These are phyloP conservation scores for Fusarium virguliforme DNA, from an alignment of 2,329 filamentous ascomycete genomes.

Conservation along the genomic window DNA sequence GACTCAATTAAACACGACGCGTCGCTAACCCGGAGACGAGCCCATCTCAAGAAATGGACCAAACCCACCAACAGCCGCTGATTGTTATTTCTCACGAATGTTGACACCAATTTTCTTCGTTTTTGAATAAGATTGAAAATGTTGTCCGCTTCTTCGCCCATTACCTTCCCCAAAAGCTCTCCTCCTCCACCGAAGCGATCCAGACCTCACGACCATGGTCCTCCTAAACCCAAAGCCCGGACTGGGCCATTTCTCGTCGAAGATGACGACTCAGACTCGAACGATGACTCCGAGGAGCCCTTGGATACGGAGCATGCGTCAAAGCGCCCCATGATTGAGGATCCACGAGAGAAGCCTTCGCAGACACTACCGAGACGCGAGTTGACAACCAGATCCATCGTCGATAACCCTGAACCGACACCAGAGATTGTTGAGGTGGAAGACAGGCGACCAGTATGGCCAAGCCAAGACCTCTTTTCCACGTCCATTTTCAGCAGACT, in stretches of 20 bases:
- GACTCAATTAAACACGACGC: slow-evolving; percentile 54
- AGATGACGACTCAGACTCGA: slow-evolving; percentile 57
- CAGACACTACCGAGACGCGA: slow-evolving; percentile 11
- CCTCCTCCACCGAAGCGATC: slow-evolving; percentile 57
- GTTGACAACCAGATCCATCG: slow-evolving; percentile 10
- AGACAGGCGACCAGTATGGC: slow-evolving; percentile 38
- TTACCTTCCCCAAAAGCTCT: slow-evolving; percentile 70
- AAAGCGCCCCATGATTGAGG: slow-evolving; percentile 56
- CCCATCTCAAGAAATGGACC: slow-evolving; percentile 26
- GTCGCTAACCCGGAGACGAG: slow-evolving; percentile 43
- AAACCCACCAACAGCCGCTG: slow-evolving; percentile 31
- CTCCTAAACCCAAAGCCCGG: slow-evolving; percentile 56
- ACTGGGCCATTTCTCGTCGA: slow-evolving; percentile 60
- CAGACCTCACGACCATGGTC: slow-evolving; percentile 55
- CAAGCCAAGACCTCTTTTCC: slow-evolving; percentile 50
- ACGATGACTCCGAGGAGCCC: slow-evolving; percentile 25
- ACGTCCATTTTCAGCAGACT: slow-evolving; percentile 49
- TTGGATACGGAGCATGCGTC: slow-evolving; percentile 38
- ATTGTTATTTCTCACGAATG: slow-evolving; percentile 9
- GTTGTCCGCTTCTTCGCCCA: slow-evolving; percentile 73
- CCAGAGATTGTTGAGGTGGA: slow-evolving; percentile 18
- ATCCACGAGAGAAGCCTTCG: slow-evolving; percentile 38
- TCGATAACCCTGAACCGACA: slow-evolving; percentile 12
- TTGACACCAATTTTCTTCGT: not conserved
- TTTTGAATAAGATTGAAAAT: slow-evolving; percentile 58